Evolutionary conservation across 2,329 filamentous ascomycete species (phyloP), one percentile per base, ranked within the genome.

Genomic region (Raffaelea ambrosiae): DNA sequence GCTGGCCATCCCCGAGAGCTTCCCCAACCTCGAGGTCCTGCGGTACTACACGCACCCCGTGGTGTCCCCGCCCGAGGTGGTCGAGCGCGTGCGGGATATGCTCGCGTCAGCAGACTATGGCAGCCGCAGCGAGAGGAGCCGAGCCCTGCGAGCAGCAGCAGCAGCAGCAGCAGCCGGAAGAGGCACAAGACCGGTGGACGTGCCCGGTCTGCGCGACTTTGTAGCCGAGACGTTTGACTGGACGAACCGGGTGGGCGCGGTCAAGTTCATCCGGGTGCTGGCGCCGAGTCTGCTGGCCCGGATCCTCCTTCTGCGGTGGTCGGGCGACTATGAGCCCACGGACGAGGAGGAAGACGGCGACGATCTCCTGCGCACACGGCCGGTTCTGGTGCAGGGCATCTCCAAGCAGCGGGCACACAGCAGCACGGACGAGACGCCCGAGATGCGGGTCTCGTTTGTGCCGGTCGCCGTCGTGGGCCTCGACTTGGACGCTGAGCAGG

Each of bases 41-140:
- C 76, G 85, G 11, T 95, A 88, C 59, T 98, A 98, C 57, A 91
- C 86, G 0, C 83, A 90, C 58, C 93, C 93, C 0, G 81, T 85
- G 1, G 84, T 96, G 3, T 96, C 90, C 1, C 71, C 73, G 1
- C 55, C 70, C 5, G 63, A 76, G 9, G 71, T 76, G 22, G 58
- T 91, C 44, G 65, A 76, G 3, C 70, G 67, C 39, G 57, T 90
- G 19, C 61, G 62, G 2, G 68, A 69, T 0, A 69, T 86, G 38
- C 66, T 67, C 10, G 88, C 84, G 79, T 76, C 82, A 48, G n/a
- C 39, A 4, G 26, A 18, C 3, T 18, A 31, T 1, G 29, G 8
- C 8, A 14, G 13, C 35, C 8, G 16, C 5, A 29, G 26, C n/a
- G n/a, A n/a, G n/a, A n/a, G n/a, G n/a, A n/a, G n/a, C n/a, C n/a